phyloP scores from a whole-genome alignment of 2,329 filamentous ascomycete genomes.

The Penicillium sclerotigenum region DNA sequence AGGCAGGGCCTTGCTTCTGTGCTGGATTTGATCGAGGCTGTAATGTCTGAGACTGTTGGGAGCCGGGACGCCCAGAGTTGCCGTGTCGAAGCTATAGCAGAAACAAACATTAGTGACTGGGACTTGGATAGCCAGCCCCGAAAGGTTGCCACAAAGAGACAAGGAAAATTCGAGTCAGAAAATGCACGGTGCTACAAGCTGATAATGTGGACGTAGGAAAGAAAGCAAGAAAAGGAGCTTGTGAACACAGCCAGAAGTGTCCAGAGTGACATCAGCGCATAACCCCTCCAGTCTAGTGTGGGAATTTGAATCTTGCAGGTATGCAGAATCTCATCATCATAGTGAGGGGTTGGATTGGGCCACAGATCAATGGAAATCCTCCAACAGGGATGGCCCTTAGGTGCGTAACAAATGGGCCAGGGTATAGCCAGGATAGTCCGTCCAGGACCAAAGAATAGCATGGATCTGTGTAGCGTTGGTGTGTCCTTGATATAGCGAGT shows the following conservation, averaged over 20 bases:
- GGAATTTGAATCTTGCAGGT: slow-evolving; percentile 12
- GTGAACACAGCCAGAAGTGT: slow-evolving; percentile 18
- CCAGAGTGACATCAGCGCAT: slow-evolving; percentile 17
- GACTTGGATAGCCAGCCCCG: neutral
- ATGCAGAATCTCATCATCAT: slow-evolving; percentile 8
- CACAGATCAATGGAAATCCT: slow-evolving; percentile 14
- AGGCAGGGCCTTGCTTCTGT: slow-evolving; percentile 49
- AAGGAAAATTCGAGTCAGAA: slow-evolving; percentile 1
- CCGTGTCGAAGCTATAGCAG: slow-evolving; percentile 32
- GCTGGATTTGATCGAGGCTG: slow-evolving; percentile 30
- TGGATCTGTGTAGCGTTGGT: slow-evolving; percentile 23
- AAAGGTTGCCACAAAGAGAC: slow-evolving; percentile 11
- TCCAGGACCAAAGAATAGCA: slow-evolving; percentile 20
- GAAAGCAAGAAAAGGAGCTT: slow-evolving; percentile 7
- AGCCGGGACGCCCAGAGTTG: slow-evolving; percentile 29
- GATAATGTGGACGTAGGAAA: slow-evolving; percentile 19
- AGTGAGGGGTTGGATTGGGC: slow-evolving; percentile 3
- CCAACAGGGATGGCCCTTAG: slow-evolving; percentile 21
- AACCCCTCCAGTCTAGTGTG: slow-evolving; percentile 6
- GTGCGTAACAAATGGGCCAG: slow-evolving; percentile 18
- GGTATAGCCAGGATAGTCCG: slow-evolving; percentile 19
- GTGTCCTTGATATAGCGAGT: slow-evolving; percentile 10
- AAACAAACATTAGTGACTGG: slow-evolving; percentile 20
- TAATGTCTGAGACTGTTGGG: slow-evolving; percentile 32
- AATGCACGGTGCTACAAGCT: slow-evolving; percentile 18